Evolutionary conservation across 2,329 filamentous ascomycete species (phyloP), one percentile per base, ranked within the genome.

Genomic region (Chrysosphaeria jannelii): DNA sequence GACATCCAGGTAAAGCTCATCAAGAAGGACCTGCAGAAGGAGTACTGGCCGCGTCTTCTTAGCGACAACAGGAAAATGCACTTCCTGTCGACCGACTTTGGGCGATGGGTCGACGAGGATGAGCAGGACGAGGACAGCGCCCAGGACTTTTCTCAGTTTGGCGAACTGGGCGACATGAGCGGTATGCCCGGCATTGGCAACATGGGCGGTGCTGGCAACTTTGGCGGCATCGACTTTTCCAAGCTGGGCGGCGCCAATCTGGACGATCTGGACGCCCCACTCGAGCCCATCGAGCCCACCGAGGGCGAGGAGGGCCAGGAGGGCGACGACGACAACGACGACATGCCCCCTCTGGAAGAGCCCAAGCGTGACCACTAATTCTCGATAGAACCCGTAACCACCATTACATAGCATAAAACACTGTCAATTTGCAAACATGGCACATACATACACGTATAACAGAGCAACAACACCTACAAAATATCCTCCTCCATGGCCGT

Each of bases 31-130:
- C 58, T 85, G 33, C 74, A 78, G 49, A 64, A 76, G 40, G 76
- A 85, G 48, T 93, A 69, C 62, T 97, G 85, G 85, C 79, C 79
- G 31, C 66, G 85, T 33, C 59, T 97, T 39, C 58, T 91, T 43
- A 91, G 91, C 66, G 74, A 81, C 29, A 47, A 53, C 35, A 69
- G 75, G 58, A 90, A 76, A 56, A 51, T 74, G 26, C 85, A 93
- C 52, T 97, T 78, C 62, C 50, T 97, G 40, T 34, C 90, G 68
- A 93, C 85, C 33, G 71, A 97, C 52, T 97, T 97, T 38, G 79
- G 91, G 55, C 91, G 90, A 70, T 91, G 79, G 79, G 74, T 90
- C 39, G 79, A 91, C 36, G 76, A 91, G 62, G 79, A 97, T 42
- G 85, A 97, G 61, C 85, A 97, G 54, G 71, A 93, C 41, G 78